Conservation (phyloP, 495 filamentous ascomycete species). For the Aspergillus saccharolyticus region DNA sequence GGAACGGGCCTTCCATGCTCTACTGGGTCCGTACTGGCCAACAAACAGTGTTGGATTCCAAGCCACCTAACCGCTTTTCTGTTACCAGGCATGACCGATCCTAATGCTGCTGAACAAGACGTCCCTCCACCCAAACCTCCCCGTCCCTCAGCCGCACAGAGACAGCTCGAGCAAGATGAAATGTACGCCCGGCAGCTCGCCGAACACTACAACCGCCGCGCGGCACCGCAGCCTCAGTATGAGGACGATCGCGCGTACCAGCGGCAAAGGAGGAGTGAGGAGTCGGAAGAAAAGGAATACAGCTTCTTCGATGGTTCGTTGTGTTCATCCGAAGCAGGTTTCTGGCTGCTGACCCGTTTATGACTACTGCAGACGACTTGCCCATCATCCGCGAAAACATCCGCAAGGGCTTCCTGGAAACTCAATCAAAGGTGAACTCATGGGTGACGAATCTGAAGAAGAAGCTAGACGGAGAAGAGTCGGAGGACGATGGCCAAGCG, state of each 20-base stretch:
- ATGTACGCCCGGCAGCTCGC: constrained; percentile 90
- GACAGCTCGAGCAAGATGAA: constrained; percentile 87
- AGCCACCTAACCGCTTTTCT: constrained; percentile 5
- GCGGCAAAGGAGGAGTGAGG: constrained; percentile 30
- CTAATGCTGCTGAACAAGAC: constrained; percentile 67
- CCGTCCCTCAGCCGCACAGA: constrained; percentile 62
- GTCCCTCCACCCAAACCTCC: constrained; percentile 66
- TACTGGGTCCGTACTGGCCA: constrained; percentile 58
- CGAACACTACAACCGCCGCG: constrained; percentile 69
- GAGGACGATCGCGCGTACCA: constrained; percentile 38
- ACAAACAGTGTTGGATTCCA: constrained; percentile 4
- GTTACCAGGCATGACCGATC: constrained; percentile 83
- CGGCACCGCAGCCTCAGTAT: constrained; percentile 32
- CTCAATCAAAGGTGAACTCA: constrained; percentile 84
- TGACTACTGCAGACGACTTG: constrained; percentile 64
- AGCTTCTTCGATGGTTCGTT: constrained; percentile 79
- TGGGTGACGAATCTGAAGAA: constrained; percentile 91
- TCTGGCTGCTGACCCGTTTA: constrained; percentile 13
- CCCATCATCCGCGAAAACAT: constrained; percentile 91
- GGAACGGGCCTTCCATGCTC: constrained; percentile 92
- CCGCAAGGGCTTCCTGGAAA: constrained; percentile 90
- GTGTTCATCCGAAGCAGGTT: not conserved
- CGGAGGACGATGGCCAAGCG: constrained; percentile 45
- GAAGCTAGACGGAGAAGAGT: constrained; percentile 80
- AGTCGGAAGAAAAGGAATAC: constrained; percentile 61